phyloP scores from a whole-genome alignment of 2,329 filamentous ascomycete species.

The Bipolaris bicolor region DNA sequence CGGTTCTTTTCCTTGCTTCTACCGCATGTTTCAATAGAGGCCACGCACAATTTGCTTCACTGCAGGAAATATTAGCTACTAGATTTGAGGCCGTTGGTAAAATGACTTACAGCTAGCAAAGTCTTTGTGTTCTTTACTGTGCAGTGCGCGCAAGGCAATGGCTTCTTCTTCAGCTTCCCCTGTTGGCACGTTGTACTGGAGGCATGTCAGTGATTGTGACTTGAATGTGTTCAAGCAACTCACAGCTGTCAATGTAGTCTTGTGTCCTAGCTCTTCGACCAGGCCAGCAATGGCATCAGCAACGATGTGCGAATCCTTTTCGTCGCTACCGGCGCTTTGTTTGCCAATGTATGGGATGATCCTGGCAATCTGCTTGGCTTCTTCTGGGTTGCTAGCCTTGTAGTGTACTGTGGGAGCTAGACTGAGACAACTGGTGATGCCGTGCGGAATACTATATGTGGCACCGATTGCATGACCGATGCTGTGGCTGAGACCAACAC shows the following conservation, averaged over 20 bases:
- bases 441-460: slow-evolving; percentile 63
- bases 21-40: slow-evolving; percentile 28
- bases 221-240: slow-evolving; percentile 6
- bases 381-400: slow-evolving; percentile 55
- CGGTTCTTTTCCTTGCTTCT: background rate
- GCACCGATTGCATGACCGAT: slow-evolving; percentile 61
- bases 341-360: slow-evolving; percentile 55
- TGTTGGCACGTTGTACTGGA: slow-evolving; percentile 44
- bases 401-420: slow-evolving; percentile 60
- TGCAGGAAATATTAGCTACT: slow-evolving; percentile 19
- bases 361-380: slow-evolving; percentile 56
- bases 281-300: slow-evolving; percentile 55
- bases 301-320: slow-evolving; percentile 54
- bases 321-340: slow-evolving; percentile 50
- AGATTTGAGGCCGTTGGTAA: background rate
- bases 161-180: slow-evolving; percentile 47
- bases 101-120: slow-evolving; percentile 41
- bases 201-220: slow-evolving; percentile 19
- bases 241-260: slow-evolving; percentile 45
- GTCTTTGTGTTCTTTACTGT: slow-evolving; percentile 47
- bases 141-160: slow-evolving; percentile 43
- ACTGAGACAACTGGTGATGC: slow-evolving; percentile 61
- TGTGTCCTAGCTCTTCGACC: slow-evolving; percentile 53
- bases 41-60: slow-evolving; percentile 44
- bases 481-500: slow-evolving; percentile 57